Conservation (phyloP, 352 stramenopile genomes). For the Phytophthora brassicae region DNA sequence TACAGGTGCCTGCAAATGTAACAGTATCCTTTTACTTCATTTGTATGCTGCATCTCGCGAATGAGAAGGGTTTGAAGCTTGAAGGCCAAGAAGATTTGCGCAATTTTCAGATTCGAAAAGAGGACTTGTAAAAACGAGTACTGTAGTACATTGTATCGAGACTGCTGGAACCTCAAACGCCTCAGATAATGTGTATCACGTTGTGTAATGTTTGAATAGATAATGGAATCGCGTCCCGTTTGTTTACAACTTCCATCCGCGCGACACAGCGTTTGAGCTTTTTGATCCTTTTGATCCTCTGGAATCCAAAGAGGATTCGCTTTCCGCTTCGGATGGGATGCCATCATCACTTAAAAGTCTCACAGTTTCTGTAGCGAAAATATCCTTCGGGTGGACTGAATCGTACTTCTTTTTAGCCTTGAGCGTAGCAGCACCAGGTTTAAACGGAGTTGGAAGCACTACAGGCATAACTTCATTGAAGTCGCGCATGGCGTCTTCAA, state of each 20-base stretch:
- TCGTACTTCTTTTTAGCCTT: conserved; percentile 61
- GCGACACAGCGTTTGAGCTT: conserved; percentile 32
- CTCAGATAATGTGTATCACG: conserved; percentile 30
- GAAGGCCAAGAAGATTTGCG: conserved; percentile 71
- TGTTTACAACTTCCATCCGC: conserved; percentile 65
- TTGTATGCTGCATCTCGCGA: conserved; percentile 98
- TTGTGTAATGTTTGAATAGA: conserved; percentile 38
- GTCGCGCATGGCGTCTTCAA: conserved; percentile 94
- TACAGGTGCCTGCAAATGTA: conserved; percentile 90
- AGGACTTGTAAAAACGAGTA: conserved; percentile 21
- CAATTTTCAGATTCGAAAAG: conserved; percentile 74
- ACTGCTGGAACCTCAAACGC: too few species aligned
- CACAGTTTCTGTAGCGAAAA: conserved; percentile 48
- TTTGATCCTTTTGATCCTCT: conserved; percentile 22
- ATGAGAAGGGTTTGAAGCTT: conserved; percentile 96
- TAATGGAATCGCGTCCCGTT: conserved; percentile 10
- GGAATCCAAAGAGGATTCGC: conserved; percentile 26
- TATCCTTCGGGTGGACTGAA: conserved; percentile 33
- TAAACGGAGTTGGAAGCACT: conserved; percentile 79
- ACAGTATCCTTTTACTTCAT: conserved; percentile 99
- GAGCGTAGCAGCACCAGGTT: conserved; percentile 59
- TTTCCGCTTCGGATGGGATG: conserved; percentile 25
- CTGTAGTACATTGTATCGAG: conserved; percentile 24
- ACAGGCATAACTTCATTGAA: conserved; percentile 92
- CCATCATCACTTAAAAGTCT: conserved; percentile 52